Percentiles rank a stretch among this genome's conserved stretches.
phyloP scores from a whole-genome alignment of 176 grass and related monocot genomes.

The Pontederia crassipes region DNA sequence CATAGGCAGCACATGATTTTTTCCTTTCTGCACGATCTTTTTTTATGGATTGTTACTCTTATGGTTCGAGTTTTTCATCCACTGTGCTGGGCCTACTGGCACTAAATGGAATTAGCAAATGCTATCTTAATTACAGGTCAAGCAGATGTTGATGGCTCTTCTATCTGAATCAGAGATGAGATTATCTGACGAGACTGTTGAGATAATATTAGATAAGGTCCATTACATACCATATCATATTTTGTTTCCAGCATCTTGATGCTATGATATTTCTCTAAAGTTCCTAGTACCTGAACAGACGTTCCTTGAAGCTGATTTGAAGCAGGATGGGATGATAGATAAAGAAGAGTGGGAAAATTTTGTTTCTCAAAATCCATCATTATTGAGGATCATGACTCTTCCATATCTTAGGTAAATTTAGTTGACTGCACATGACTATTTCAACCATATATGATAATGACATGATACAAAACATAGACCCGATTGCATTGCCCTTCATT shows the following conservation, averaged over 20 bases:
- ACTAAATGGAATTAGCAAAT: not conserved
- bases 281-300: constrained; percentile 41
- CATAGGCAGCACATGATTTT: no score
- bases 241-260: not conserved
- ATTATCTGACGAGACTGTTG: constrained; percentile 80
- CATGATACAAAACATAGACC: no score
- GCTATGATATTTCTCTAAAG: not conserved
- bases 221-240: constrained; percentile 15
- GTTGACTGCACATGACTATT: no score
- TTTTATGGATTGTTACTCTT: no score
- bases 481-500: no score
- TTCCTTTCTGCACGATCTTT: not conserved
- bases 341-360: constrained; percentile 84
- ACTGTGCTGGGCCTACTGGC: no score
- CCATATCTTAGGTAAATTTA: constrained; percentile 78
- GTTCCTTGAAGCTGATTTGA: constrained; percentile 75
- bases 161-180: constrained; percentile 93
- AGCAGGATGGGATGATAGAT: constrained; percentile 95
- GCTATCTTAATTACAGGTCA: constrained; percentile 55
- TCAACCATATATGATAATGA: no score
- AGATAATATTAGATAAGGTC: constrained; percentile 89
- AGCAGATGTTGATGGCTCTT: constrained; percentile 96
- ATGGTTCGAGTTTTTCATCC: no score
- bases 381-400: constrained; percentile 98
- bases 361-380: constrained; percentile 77